phyloP scores from a whole-genome alignment of 495 filamentous ascomycete species.

The Aspergillus asperescens region DNA sequence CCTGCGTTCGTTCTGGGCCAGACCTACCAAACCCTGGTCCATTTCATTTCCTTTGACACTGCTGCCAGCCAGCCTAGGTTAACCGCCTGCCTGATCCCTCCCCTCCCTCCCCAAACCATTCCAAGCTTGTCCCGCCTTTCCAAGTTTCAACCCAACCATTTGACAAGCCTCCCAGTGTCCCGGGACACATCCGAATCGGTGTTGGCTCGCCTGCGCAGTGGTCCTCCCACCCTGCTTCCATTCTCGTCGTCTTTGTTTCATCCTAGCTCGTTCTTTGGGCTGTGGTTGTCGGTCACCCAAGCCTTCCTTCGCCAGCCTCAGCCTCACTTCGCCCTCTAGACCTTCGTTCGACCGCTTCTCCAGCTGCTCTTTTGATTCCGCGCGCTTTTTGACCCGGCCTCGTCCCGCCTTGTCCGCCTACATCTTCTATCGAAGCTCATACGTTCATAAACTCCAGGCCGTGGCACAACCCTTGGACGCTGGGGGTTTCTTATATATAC shows the following conservation, averaged over 20 bases:
- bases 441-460: constrained; percentile 8
- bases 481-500: constrained; percentile 10
- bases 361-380: constrained; percentile 4
- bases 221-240: constrained; percentile 3
- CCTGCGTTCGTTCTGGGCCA: constrained; percentile 15
- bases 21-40: constrained; percentile 21
- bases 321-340: background rate
- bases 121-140: background rate
- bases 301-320: constrained; percentile 2
- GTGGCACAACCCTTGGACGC: constrained; percentile 7
- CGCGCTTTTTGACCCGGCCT: constrained; percentile 13
- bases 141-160: constrained; percentile 7
- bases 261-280: background rate
- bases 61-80: constrained; percentile 25
- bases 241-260: background rate
- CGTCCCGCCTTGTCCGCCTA: background rate
- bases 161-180: constrained; percentile 1
- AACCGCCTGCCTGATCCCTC: constrained; percentile 20
- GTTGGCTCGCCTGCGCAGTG: background rate
- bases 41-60: constrained; percentile 30
- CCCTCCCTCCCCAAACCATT: constrained; percentile 10
- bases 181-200: constrained; percentile 6
- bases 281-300: background rate
- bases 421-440: constrained; percentile 12
- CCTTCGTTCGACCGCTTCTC: constrained; percentile 14